A percentile compares a stretch with the other conserved stretches of the same genome.
These are phyloP conservation scores for Phenoliferia sp. DNA, from an alignment of 1,284 basidiomycete genomes.

Conservation along the genomic window DNA sequence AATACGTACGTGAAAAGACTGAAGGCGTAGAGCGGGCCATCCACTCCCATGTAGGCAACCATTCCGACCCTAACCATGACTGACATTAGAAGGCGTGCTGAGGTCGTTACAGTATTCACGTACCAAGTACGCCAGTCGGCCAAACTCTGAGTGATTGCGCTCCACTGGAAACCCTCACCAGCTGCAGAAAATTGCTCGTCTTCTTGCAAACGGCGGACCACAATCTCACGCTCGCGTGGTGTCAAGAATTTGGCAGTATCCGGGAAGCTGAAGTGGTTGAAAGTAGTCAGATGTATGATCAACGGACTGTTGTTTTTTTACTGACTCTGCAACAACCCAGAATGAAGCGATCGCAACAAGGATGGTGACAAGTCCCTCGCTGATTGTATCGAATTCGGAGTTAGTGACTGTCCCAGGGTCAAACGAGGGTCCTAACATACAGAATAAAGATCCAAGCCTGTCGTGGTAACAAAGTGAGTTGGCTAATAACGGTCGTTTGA, in stretches of 20 bases:
- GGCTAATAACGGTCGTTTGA: too few species aligned
- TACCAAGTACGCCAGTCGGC: background rate
- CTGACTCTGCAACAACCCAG: background rate
- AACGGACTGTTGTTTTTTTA: background rate
- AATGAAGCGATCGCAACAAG: background rate
- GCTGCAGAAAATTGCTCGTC: background rate
- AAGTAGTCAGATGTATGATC: background rate
- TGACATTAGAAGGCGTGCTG: background rate
- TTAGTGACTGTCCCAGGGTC: background rate
- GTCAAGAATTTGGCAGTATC: background rate
- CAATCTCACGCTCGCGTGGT: background rate
- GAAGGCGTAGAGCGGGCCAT: background rate
- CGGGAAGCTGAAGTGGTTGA: background rate
- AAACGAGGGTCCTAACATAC: background rate
- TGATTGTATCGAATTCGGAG: background rate
- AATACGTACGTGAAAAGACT: background rate
- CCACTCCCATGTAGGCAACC: background rate
- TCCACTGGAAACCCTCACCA: background rate
- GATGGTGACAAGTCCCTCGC: background rate
- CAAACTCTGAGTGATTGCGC: background rate
- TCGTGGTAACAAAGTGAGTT: background rate
- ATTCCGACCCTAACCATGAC: background rate
- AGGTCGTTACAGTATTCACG: background rate
- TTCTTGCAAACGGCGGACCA: background rate
- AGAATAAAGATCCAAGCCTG: constrained; percentile 1